Conservation (phyloP, 176 grass and related monocot species). For the Aegilops bicornis region DNA sequence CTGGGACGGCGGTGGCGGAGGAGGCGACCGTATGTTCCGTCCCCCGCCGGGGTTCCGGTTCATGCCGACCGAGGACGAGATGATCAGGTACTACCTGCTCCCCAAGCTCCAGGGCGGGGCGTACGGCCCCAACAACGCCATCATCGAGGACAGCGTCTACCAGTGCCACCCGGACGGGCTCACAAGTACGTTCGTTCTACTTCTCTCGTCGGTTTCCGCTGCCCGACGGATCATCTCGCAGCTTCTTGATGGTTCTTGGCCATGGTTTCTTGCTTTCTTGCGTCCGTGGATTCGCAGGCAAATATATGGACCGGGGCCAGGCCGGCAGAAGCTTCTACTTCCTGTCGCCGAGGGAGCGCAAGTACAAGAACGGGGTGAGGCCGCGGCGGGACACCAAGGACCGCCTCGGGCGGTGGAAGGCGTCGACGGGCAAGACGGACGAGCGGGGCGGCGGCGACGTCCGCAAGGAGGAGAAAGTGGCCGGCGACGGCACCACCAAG, state of each 20-base stretch:
- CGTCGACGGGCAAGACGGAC: background rate
- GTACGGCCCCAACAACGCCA: background rate
- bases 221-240: background rate
- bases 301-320: background rate
- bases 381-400: constrained; percentile 32
- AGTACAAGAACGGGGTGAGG: constrained; percentile 5
- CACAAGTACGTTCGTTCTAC: background rate
- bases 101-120: constrained; percentile 23
- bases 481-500: background rate
- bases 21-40: background rate
- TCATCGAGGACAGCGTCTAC: constrained; percentile 32
- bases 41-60: constrained; percentile 25
- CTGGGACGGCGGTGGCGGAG: background rate
- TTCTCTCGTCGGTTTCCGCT: background rate
- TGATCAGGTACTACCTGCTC: constrained; percentile 31
- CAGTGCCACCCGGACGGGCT: constrained; percentile 26
- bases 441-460: background rate
- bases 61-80: background rate
- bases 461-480: background rate
- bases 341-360: constrained; percentile 44
- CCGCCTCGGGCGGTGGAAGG: constrained; percentile 34
- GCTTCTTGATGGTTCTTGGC: background rate
- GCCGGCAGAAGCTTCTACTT: constrained; percentile 16
- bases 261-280: background rate
- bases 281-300: background rate